phyloP scores from a whole-genome alignment of 768 basidiomycete genomes.

The Russula virescens region DNA sequence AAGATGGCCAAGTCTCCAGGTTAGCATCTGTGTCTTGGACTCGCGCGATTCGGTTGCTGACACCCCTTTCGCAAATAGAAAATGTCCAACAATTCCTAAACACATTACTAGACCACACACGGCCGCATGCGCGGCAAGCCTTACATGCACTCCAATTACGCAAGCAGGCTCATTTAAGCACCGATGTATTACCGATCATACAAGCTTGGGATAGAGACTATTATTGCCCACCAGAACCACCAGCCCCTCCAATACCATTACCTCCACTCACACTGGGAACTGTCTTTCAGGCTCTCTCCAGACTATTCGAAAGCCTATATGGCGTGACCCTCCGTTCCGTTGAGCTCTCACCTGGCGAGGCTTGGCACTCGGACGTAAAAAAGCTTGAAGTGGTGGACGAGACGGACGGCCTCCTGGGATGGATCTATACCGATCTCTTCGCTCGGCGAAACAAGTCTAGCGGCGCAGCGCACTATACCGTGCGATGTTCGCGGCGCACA shows the following conservation, averaged over 20 bases:
- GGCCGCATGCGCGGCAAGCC: constrained; percentile 69
- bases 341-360: constrained; percentile 66
- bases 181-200: constrained; percentile 54
- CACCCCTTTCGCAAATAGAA: constrained; percentile 37
- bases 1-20: constrained; percentile 98
- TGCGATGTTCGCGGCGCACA: constrained; percentile 85
- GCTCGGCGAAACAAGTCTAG: constrained; percentile 76
- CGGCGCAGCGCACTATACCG: constrained; percentile 96
- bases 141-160: constrained; percentile 56
- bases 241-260: constrained; percentile 66
- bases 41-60: not conserved
- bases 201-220: constrained; percentile 98
- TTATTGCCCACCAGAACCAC: constrained; percentile 77
- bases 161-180: constrained; percentile 69
- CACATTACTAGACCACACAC: constrained; percentile 73
- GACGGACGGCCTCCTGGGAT: constrained; percentile 77
- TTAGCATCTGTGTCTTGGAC: constrained; percentile 32
- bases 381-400: constrained; percentile 95
- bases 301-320: constrained; percentile 80
- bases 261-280: constrained; percentile 82
- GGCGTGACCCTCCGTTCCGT: constrained; percentile 78
- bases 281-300: constrained; percentile 85
- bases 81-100: constrained; percentile 85
- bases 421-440: constrained; percentile 94
- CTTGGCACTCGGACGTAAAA: constrained; percentile 83